Base-by-base conservation (phyloP, 192 early-diverging fungal species). In the Gryganskiella cystojenkinii region DNA sequence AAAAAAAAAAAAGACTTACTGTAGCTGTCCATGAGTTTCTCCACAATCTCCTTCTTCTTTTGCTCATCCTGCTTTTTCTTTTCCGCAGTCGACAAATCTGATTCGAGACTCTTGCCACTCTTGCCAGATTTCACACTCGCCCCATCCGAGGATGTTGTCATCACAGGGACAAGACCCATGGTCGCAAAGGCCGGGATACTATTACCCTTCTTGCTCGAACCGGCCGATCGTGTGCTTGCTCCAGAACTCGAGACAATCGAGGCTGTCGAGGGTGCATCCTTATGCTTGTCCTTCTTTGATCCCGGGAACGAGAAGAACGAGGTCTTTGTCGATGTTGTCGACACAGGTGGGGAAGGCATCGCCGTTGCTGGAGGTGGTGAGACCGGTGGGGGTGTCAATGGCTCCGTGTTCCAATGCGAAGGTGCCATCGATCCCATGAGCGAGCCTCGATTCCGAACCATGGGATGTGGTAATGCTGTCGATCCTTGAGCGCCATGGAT, bases 301-400 rank as follows among this genome's bases (percentile, higher is more conserved):
- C 65, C 53, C 4, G 64, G 54, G 50, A 78, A 78, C 0, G 74
- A 78, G 51, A 78, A 78, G 56, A 78, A 78, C 6, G 74, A 78
- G 6, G 49, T 50, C 55, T 78, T 78, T 11, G 37, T 42, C 3
- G 57, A 34, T 59, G 66, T 58, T 10, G 56, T 15, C 9, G 61
- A 8, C 13, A 60, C 53, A 24, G 74, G 60, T 20, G 71, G 30
- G 2, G 54, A 42, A 7, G 61, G 70, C 15, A 44, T 24, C 4
- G 50, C 33, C n/a, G 66, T 10, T 4, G 56, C 61, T 33, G 61
- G 42, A 27, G 73, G 73, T 9, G 63, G 65, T 20, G 74, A 57
- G 31, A 60, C 56, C 0, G 74, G 74, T 30, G 74, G 74, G 20
- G 74, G 66, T 20, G 74, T 78, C 50, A 78, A 45, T 34, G 74